These are phyloP conservation scores for Neurospora intermedia DNA, from an alignment of 495 filamentous ascomycete species.

Conservation along the genomic window DNA sequence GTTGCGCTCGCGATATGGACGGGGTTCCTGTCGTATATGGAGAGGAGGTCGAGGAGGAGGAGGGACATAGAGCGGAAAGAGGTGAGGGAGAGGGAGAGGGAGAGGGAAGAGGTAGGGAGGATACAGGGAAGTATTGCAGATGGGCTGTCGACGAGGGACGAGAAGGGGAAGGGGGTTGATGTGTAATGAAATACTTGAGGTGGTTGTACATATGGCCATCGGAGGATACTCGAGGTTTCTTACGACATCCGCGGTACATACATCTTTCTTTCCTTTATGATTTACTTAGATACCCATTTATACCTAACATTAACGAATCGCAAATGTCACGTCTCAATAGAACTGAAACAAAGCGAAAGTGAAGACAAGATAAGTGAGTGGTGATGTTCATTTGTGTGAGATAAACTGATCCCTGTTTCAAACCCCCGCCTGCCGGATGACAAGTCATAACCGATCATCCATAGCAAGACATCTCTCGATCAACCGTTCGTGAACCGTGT, in stretches of 20 bases:
- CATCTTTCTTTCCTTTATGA: neutral
- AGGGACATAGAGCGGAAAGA: neutral
- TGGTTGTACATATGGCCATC: neutral
- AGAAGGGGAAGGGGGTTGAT: neutral
- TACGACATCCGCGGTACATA: neutral
- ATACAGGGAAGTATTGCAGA: fast-evolving
- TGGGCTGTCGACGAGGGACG: neutral
- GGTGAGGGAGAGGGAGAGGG: neutral
- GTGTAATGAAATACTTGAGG: neutral
- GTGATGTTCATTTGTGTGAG: neutral
- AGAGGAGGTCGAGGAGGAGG: constrained; percentile 21
- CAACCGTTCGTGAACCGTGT: neutral
- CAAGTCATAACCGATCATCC: neutral
- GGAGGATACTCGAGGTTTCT: neutral
- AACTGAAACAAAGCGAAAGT: neutral
- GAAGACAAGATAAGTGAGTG: neutral
- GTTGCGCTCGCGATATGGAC: constrained; percentile 43
- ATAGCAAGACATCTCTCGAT: neutral
- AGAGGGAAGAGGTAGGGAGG: neutral
- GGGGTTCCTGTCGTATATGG: constrained; percentile 30
- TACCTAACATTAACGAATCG: too few relatives aligned
- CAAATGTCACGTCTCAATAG: neutral
- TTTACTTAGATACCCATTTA: neutral
- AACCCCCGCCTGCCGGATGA: neutral
- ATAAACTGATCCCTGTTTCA: neutral